Base-by-base conservation (phyloP, 2,329 filamentous ascomycete genomes). In the Alternaria alternata region DNA sequence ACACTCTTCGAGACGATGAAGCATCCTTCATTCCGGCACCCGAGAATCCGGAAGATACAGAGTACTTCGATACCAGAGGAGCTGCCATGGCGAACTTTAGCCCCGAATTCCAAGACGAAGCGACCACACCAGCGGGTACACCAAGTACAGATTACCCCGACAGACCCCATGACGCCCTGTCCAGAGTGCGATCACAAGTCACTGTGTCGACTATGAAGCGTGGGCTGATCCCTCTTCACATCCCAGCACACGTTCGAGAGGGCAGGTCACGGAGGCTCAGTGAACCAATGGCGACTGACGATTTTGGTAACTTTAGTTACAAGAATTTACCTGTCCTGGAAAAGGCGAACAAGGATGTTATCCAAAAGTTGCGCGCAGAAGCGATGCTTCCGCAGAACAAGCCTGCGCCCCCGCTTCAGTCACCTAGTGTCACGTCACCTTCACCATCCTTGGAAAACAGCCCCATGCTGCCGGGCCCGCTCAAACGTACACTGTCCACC, bases 271-370 rank as follows among this genome's bases (percentile, higher is more conserved):
- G 95, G 65, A 87, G 95, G 68, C 84, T 98, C 39, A 98, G 94
- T 77, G 95, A 99, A 78, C 95, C 95, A 1, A 89, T 94, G 16
- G 87, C 88, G 32, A 86, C 90, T 0, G 95, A 99, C 77, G 96
- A 99, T 75, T 99, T 99, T 82, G 95, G 95, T 32, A 93, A 88
- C 64, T 99, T 99, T 79, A 88, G 93, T 39, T 99, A 97, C 84
- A 99, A 99, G 81, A 99, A 99, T 71, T 82, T 99, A 49, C 94
- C 94, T 0, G 94, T 98, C 20, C 84, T 99, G 18, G 95, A 98
- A 72, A 98, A 97, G 78, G 95, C 95, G 55, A 99, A 99, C 80
- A 99, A 99, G 76, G 95, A 99, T 72, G 93, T 98, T 30, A 97
- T 99, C 32, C 94, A 98, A 72, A 98, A 98, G 77, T 84, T 99